Evolutionary conservation across 2,329 filamentous ascomycete species (phyloP), one percentile per base, ranked within the genome.

Genomic region (Xylaria polymorpha): DNA sequence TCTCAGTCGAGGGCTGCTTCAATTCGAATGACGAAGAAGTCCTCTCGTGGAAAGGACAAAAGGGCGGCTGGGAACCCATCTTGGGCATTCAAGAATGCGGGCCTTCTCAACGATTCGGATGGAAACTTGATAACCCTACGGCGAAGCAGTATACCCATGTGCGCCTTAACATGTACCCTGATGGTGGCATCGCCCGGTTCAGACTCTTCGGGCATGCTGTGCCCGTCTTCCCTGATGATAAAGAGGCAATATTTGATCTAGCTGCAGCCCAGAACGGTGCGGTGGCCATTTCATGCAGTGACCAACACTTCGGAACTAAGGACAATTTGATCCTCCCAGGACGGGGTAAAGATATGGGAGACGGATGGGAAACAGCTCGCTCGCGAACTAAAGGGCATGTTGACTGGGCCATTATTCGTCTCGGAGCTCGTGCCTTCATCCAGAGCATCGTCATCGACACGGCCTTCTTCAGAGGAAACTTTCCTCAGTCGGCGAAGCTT

Each of bases 351-450:
- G 92, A 96, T 81, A 96, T 96, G 93, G 91, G 92, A 60, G 93
- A 95, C 78, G 93, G 93, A 8, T 96, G 93, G 93, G 93, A 96
- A 82, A 96, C 93, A 65, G 89, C 91, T 73, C 86, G 93, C 63
- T 93, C 91, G 43, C 84, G 93, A 59, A 89, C 85, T 60, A 89
- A 88, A 79, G 88, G 85, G 53, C 93, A 96, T 79, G 82, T 92
- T 22, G 93, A 96, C 80, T 96, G 93, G 92, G 85, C 90, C n/a
- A 89, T 95, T 73, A 87, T 96, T 72, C 87, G 88, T 57, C 86
- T 96, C 22, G 93, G 92, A 29, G 87, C 88, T 0, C 85, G 87
- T 4, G 91, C 88, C 8, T 84, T 84, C 68, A 86, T 92, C 70
- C 87, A 90, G 75, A 89, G 85, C 73, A 83, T 94, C 64, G 81